Percentiles rank a stretch among this genome's conserved stretches.
These are phyloP conservation scores for Isochrysis galbana DNA, from an alignment of 78 protist species.

Conservation along the genomic window DNA sequence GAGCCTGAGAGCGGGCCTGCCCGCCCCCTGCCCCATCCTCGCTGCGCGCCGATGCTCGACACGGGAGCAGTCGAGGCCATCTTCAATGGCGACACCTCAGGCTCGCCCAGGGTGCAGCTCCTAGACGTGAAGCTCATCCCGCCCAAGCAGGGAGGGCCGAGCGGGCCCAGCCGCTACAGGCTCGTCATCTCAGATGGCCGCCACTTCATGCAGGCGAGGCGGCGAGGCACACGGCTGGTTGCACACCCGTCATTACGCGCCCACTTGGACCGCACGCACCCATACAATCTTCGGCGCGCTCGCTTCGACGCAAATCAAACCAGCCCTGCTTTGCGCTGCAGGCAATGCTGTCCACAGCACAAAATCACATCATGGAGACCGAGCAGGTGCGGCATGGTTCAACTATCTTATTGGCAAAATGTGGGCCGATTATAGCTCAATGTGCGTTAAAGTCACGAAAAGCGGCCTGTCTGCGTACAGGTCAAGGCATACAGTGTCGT, in stretches of 20 bases:
- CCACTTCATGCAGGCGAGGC: background rate
- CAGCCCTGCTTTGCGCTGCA: background rate
- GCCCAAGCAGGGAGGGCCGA: background rate
- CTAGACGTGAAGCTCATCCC: background rate
- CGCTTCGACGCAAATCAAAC: background rate
- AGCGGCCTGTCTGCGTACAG: no score
- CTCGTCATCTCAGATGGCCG: background rate
- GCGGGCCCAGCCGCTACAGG: background rate
- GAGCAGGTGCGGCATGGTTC: background rate
- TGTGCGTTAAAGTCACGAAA: no score
- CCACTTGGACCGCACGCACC: no score
- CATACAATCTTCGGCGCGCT: no score
- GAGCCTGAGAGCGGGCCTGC: no score
- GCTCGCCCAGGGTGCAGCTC: background rate
- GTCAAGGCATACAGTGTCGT: background rate
- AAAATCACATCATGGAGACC: background rate
- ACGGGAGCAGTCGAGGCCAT: background rate
- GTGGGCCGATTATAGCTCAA: no score
- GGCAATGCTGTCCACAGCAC: background rate
- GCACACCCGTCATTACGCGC: background rate
- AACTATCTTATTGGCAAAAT: no score
- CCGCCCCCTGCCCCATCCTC: no score
- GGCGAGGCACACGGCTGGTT: background rate
- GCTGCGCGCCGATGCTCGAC: no score
- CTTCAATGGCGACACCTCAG: background rate